Percentiles rank a stretch among this genome's conserved stretches.
Conservation (phyloP, 1,284 basidiomycete genomes). For the Volvariella volvacea region DNA sequence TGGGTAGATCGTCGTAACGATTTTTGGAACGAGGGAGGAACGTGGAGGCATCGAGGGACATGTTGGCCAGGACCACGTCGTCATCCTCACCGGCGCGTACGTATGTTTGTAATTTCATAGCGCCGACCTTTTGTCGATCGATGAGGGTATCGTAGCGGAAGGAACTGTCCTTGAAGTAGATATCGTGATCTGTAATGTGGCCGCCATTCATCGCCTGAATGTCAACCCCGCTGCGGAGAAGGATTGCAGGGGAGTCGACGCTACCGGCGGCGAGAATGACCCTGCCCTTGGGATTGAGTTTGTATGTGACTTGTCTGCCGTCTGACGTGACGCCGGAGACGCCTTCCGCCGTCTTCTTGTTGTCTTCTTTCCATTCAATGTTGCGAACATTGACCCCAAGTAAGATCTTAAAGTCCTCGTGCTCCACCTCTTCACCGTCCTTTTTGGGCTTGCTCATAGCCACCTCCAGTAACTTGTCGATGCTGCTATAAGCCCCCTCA, state of each 20-base stretch:
- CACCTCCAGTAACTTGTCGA: conserved; percentile 12
- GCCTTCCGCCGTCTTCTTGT: too few species aligned
- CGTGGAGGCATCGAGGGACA: conserved; percentile 7
- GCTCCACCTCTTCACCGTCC: too few species aligned
- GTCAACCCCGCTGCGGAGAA: neutral
- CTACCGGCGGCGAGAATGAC: conserved; percentile 1
- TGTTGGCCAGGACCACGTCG: conserved; percentile 7
- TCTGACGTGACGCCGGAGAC: neutral
- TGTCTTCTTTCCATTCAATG: too few species aligned
- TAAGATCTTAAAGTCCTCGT: neutral
- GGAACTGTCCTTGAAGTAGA: conserved; percentile 6
- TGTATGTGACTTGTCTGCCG: neutral
- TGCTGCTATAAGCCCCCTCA: conserved; percentile 10
- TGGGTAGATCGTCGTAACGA: conserved; percentile 4
- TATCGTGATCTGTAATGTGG: conserved; percentile 12
- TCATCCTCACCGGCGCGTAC: conserved; percentile 1
- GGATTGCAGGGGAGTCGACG: neutral
- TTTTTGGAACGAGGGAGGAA: conserved; percentile 7
- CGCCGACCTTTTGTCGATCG: conserved; percentile 6
- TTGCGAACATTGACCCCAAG: neutral
- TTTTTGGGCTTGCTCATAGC: conserved; percentile 10
- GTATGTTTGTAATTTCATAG: conserved; percentile 12
- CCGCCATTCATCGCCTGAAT: conserved; percentile 6
- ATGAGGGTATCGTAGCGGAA: conserved; percentile 6
- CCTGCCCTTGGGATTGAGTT: neutral